Percentiles rank a stretch among this genome's conserved stretches.
These are phyloP conservation scores for Fusarium euwallaceae DNA, from an alignment of 2,329 filamentous ascomycete genomes.

Conservation along the genomic window DNA sequence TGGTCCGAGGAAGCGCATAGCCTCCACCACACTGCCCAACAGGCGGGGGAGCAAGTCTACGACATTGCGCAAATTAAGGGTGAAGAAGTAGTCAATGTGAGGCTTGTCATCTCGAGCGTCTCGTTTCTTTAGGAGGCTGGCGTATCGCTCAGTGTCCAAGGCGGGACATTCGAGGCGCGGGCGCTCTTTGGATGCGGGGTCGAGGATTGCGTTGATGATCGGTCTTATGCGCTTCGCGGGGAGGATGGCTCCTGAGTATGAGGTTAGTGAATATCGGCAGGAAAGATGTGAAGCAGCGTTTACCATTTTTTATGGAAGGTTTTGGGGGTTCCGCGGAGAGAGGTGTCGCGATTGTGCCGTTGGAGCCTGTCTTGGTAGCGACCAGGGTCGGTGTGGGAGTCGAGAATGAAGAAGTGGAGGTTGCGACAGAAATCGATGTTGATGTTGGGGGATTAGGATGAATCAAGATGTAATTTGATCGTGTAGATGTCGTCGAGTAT, in stretches of 20 bases:
- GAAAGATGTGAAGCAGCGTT: neutral
- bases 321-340: neutral
- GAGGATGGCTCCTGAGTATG: constrained; percentile 51
- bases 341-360: neutral
- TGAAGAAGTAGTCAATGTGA: constrained; percentile 62
- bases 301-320: constrained; percentile 15
- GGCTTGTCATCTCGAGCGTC: neutral
- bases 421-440: neutral
- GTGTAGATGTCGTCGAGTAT: constrained; percentile 5
- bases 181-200: constrained; percentile 43
- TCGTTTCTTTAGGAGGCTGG: constrained; percentile 26
- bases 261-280: neutral
- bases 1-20: constrained; percentile 63
- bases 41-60: constrained; percentile 62
- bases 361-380: neutral
- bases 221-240: constrained; percentile 35
- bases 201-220: constrained; percentile 50
- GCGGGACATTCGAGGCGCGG: constrained; percentile 49
- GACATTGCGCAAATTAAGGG: constrained; percentile 64
- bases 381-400: neutral
- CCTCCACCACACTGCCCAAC: constrained; percentile 65
- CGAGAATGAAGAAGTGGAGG: constrained; percentile 11
- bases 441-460: neutral
- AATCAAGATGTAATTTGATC: neutral
- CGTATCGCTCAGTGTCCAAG: constrained; percentile 40